Base-by-base conservation (phyloP, 2,329 filamentous ascomycete species). In the Pseudocercospora macadamiae region DNA sequence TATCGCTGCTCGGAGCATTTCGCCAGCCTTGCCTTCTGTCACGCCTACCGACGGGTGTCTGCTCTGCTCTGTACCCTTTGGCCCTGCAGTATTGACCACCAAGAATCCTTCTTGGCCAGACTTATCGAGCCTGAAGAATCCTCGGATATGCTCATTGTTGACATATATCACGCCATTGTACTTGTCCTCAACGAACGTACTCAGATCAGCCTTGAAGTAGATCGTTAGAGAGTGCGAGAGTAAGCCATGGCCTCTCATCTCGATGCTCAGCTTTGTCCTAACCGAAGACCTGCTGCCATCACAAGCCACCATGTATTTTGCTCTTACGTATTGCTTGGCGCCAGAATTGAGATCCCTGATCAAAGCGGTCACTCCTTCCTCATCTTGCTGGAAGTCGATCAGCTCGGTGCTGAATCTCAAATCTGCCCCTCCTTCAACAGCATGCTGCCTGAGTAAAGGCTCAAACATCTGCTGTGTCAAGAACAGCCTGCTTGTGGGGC, bases 81-180 rank as follows among this genome's bases (percentile, higher is more conserved):
- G 56, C 6, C 63, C 64, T n/a, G 64, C 65, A n/a, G 39, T 62
- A 18, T 67, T 64, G 10, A 68, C 64, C 7, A 64, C 61, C 21
- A 67, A 51, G 21, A 68, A 69, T 14, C 62, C 64, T 47, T 64
- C 59, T 39, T 59, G 54, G 2, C 64, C 64, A 2, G 56, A 62
- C 39, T 61, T 61, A 25, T 68, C 65, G 19, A 68, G 59, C 8
- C 65, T 54, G 53, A 67, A 67, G 59, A 67, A 64, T 3, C 61
- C 62, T 21, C 61, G 53, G 1, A 66, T 39, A 21, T 57, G 30
- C 21, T 60, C 51, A 26, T 66, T 68, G 19, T 59, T 57, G 47
- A 67, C 60, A 52, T 68, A 68, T 10, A 66, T 68, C n/a, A 64
- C 61, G 10, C 65, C 65, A 21, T 61, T 66, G 54, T 63, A 65